Evolutionary conservation across 768 basidiomycete species (phyloP).

Genomic region (Podaxis sp.): DNA sequence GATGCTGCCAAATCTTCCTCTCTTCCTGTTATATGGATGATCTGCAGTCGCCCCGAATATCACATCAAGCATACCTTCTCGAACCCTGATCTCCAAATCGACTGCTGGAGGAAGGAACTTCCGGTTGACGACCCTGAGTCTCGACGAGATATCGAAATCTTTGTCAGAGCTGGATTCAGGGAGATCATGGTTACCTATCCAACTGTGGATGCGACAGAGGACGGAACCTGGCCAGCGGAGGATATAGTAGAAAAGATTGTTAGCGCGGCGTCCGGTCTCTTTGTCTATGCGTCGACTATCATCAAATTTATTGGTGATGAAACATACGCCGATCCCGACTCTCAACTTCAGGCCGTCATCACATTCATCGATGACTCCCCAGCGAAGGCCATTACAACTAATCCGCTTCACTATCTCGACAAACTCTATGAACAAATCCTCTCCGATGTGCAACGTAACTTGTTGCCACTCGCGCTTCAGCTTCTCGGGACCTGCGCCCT

Average conservation of each 20-base stretch:
- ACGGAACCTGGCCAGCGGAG: conserved; percentile 14
- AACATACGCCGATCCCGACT: neutral
- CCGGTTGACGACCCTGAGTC: conserved; percentile 4
- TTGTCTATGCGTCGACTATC: conserved; percentile 17
- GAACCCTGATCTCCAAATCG: neutral
- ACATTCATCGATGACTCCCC: conserved; percentile 3
- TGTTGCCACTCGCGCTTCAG: neutral
- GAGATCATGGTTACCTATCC: neutral
- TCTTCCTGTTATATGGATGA: conserved; percentile 15
- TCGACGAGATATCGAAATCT: conserved; percentile 3
- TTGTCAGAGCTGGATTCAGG: neutral
- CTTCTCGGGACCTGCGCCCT: neutral
- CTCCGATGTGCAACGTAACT: neutral
- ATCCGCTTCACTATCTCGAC: conserved; percentile 5
- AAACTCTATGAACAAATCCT: neutral
- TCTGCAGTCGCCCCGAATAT: conserved; percentile 17
- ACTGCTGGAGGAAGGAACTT: conserved; percentile 3
- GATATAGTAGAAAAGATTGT: conserved; percentile 11
- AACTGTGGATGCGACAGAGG: neutral
- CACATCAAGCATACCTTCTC: conserved; percentile 9
- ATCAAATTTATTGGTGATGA: conserved; percentile 18
- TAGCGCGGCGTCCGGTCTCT: conserved; percentile 14
- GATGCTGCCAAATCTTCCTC: neutral
- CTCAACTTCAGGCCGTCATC: neutral
- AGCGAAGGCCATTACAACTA: neutral